Base-by-base conservation (phyloP, 148 eudicot genomes). In the Drosera capensis region DNA sequence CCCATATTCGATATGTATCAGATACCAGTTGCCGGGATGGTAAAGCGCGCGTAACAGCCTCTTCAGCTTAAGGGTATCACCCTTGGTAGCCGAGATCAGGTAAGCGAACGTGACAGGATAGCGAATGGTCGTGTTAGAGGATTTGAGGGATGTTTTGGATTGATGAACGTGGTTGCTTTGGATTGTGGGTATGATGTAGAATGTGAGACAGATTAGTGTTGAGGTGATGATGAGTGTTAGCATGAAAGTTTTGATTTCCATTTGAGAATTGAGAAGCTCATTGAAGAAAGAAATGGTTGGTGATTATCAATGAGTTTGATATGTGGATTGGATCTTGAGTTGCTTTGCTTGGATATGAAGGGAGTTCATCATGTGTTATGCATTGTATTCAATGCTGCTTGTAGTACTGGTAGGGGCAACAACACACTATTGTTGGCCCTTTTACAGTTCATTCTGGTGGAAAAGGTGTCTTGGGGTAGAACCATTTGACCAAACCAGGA, bases 101-200 rank as follows among this genome's bases (percentile, higher is more conserved):
- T 88, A 88, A 1, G 97, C 97, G 49, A 88, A 83, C 24, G 81
- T 66, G 7, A 70, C 86, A 0, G 86, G 80, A 48, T 80, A 83
- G 1, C 37, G 22, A 19, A 14, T 52, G 5, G 54, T 63, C 25
- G 35, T 36, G 15, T n/a, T n/a, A n/a, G 49, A 13, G 8, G 46
- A 38, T 40, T 29, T 49, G 15, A 68, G 15, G 37, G 52, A 53
- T 62, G 48, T 51, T 14, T 15, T 49, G 26, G 17, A 12, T 22
- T 2, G 75, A 37, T 34, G 46, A 35, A 53, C 52, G 38, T 21
- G 48, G 23, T 47, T 55, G 57, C 1, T 37, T 24, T 16, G 71
- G 66, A 14, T 25, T 46, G 54, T 63, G 48, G 68, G 53, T 36
- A 46, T 8, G 45, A 41, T 41, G 23, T 41, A 41, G 45, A 0